Conservation (phyloP, 1,284 basidiomycete species). For the Amylostereum chailletii region DNA sequence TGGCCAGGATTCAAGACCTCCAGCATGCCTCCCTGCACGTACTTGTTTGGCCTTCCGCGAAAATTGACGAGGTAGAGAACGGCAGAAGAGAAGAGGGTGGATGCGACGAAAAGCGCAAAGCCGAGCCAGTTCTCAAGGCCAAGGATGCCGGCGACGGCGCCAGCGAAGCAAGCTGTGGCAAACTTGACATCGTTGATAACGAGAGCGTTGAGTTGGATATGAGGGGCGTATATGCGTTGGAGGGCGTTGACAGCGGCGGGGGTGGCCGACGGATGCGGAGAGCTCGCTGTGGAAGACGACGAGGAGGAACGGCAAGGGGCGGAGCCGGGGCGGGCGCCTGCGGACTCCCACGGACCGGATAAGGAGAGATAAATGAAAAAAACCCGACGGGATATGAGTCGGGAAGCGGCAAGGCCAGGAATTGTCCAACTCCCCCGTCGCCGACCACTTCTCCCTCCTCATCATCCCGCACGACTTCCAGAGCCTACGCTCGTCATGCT, state of each 20-base stretch:
- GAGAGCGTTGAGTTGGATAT: constrained; percentile 62
- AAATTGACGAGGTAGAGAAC: constrained; percentile 67
- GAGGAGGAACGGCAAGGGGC: constrained; percentile 3
- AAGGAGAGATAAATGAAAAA: no score
- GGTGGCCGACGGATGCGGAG: constrained; percentile 9
- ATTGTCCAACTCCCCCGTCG: background rate
- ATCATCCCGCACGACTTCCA: background rate
- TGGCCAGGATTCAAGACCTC: constrained; percentile 74
- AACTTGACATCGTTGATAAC: constrained; percentile 60
- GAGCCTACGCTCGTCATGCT: background rate
- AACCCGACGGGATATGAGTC: no score
- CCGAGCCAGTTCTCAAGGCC: constrained; percentile 79
- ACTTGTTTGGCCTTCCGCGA: constrained; percentile 48
- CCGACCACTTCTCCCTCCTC: background rate
- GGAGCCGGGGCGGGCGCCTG: background rate
- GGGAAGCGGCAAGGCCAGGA: no score
- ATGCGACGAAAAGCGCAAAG: constrained; percentile 67
- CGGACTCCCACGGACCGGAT: background rate
- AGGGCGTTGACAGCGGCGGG: constrained; percentile 40
- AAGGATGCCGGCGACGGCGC: constrained; percentile 78
- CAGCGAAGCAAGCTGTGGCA: constrained; percentile 74
- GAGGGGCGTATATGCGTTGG: constrained; percentile 63
- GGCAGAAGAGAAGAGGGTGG: constrained; percentile 58
- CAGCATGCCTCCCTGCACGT: constrained; percentile 49
- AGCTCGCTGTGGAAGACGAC: constrained; percentile 16